Percentiles rank a stretch among this genome's conserved stretches.
phyloP scores from a whole-genome alignment of 2,329 filamentous ascomycete genomes.

The Fusarium sp. region DNA sequence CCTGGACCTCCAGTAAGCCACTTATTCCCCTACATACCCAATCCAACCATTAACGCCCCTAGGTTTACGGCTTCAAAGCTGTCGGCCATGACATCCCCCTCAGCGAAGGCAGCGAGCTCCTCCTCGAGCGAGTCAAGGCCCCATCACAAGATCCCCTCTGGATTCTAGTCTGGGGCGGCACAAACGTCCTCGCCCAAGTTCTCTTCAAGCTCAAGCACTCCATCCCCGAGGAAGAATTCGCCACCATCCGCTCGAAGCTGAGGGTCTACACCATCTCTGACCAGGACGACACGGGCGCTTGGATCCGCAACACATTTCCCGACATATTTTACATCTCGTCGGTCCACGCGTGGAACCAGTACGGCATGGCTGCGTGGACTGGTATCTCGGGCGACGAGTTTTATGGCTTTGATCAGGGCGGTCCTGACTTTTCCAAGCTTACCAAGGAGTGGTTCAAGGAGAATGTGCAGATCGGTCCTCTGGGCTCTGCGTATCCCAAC shows the following conservation, averaged over 20 bases:
- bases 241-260: slow-evolving; percentile 55
- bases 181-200: slow-evolving; percentile 64
- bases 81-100: slow-evolving; percentile 47
- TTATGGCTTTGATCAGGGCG: slow-evolving; percentile 41
- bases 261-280: slow-evolving; percentile 69
- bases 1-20: slow-evolving; percentile 50
- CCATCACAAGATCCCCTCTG: slow-evolving; percentile 57
- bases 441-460: slow-evolving; percentile 64
- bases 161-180: slow-evolving; percentile 66
- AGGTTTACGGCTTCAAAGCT: slow-evolving; percentile 51
- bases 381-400: slow-evolving; percentile 62
- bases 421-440: slow-evolving; percentile 60
- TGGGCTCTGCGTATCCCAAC: slow-evolving; percentile 60
- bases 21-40: neutral
- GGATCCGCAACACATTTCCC: slow-evolving; percentile 66
- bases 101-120: slow-evolving; percentile 56
- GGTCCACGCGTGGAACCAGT: slow-evolving; percentile 68
- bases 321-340: slow-evolving; percentile 67
- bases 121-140: slow-evolving; percentile 49
- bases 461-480: slow-evolving; percentile 62
- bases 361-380: slow-evolving; percentile 65
- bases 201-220: slow-evolving; percentile 52
- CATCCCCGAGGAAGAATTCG: slow-evolving; percentile 47
- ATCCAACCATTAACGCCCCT: neutral
- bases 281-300: slow-evolving; percentile 68